These are phyloP conservation scores for Prunus mira DNA, from an alignment of 306 rosid species.

Conservation along the genomic window DNA sequence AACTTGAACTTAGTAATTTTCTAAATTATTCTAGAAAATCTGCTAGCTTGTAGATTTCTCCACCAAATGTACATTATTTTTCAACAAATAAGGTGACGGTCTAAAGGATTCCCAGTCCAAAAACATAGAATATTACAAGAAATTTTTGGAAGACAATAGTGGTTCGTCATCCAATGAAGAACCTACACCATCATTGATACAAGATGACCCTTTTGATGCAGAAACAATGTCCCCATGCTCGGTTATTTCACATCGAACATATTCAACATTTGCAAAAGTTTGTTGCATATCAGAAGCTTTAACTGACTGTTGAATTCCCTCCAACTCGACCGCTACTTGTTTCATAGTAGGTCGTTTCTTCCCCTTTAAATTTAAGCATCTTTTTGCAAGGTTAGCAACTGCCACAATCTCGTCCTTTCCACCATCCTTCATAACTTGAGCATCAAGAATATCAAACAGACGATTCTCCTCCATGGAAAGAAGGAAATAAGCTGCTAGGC, in stretches of 20 bases:
- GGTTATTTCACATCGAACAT: not conserved
- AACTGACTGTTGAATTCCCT: constrained; percentile 5
- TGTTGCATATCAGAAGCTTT: not conserved
- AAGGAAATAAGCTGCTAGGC: not conserved
- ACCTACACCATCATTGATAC: not conserved
- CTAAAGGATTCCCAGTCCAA: no score
- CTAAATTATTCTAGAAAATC: no score
- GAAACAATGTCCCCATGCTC: not conserved
- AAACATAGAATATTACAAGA: no score
- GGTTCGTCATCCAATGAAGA: not conserved
- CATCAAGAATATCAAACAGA: not conserved
- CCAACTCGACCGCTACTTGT: not conserved
- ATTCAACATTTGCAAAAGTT: constrained; percentile 4
- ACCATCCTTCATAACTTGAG: not conserved
- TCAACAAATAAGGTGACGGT: no score
- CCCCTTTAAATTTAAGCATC: constrained; percentile 7
- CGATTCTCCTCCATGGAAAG: not conserved
- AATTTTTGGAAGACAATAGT: not conserved
- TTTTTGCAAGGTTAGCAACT: constrained; percentile 3
- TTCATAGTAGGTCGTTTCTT: constrained; percentile 1
- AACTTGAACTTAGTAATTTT: no score
- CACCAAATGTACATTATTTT: no score
- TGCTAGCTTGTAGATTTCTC: no score
- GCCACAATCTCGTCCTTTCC: not conserved
- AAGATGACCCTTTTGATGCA: not conserved